Evolutionary conservation across 1,284 basidiomycete species (phyloP).

Genomic region (Uromyces viciae-fabae): DNA sequence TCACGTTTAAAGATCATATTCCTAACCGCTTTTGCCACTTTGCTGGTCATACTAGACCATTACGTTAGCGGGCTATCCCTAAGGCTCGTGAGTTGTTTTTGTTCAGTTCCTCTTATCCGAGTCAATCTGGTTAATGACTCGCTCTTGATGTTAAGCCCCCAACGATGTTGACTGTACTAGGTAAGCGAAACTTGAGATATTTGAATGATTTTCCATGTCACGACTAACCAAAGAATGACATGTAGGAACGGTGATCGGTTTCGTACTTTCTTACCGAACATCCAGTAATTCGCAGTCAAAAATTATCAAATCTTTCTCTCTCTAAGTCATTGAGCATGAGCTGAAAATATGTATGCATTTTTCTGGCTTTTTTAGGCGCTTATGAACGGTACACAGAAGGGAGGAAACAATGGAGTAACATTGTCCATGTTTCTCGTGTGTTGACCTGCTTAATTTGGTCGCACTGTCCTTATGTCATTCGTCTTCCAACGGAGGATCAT

Average conservation of each 20-base stretch:
- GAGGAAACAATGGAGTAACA: constrained; percentile 26
- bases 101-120: too few species aligned
- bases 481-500: background rate
- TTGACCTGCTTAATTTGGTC: constrained; percentile 27
- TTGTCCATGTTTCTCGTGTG: constrained; percentile 23
- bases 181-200: background rate
- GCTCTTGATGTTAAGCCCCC: background rate
- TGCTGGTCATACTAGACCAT: constrained; percentile 12
- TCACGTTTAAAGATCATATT: constrained; percentile 32
- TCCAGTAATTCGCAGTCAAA: constrained; percentile 13
- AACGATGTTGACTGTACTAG: constrained; percentile 35
- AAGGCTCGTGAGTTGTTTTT: constrained; percentile 4
- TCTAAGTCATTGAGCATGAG: too few species aligned
- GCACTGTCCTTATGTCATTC: constrained; percentile 5
- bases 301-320: background rate
- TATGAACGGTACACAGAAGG: constrained; percentile 42
- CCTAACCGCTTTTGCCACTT: constrained; percentile 6
- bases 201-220: too few species aligned
- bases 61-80: background rate
- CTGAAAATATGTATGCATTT: too few species aligned
- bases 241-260: constrained; percentile 39
- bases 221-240: background rate
- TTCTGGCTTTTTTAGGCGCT: constrained; percentile 12
- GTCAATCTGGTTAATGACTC: background rate
- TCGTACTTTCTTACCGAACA: constrained; percentile 41